Base-by-base conservation (phyloP, 257 asterid species). In the Lithospermum erythrorhizon region DNA sequence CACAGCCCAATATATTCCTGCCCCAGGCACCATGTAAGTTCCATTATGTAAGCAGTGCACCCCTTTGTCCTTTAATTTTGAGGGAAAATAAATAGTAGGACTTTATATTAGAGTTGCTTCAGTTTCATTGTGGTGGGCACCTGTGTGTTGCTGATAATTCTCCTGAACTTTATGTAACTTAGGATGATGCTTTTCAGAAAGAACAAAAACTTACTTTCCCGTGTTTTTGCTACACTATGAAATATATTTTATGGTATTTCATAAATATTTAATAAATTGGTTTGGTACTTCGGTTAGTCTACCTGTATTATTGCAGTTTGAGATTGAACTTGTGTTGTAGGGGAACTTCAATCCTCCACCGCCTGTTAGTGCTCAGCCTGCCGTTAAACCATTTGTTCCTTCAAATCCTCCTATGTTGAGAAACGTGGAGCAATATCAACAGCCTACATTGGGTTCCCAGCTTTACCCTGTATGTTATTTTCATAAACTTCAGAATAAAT, bases 391-490 rank as follows among this genome's bases (percentile, higher is more conserved):
- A n/a, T 91, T 91, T 75, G 81, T 79, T 68, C 98, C 98, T 62
- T 18, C 94, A 49, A 85, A 78, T 62, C 85, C 88, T 59, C 95
- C 85, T 63, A 52, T 70, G 61, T 74, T 88, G 68, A 81, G 72
- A 80, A 86, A 91, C 25, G 81, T 73, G 22, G 96, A 80, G 70
- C 87, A 82, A 73, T 88, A 88, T 83, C 96, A 91, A 75, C 98
- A 86, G 76, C 90, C 93, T 37, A 76, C 96, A 58, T 68, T 88
- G 89, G 87, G 80, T 62, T 82, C 96, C 66, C 96, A 91, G 73
- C 75, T 87, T 61, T 91, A 91, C 77, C 84, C 94, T 22, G 98
- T 91, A 87, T 59, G 94, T 70, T 35, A 23, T 25, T 13, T 22
- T 8, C 23, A 16, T 29, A 6, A 24, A 13, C 63, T 65, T 55